These are phyloP conservation scores for Ogataea trehaloabstinens DNA, from an alignment of 805 yeast genomes.

Conservation along the genomic window DNA sequence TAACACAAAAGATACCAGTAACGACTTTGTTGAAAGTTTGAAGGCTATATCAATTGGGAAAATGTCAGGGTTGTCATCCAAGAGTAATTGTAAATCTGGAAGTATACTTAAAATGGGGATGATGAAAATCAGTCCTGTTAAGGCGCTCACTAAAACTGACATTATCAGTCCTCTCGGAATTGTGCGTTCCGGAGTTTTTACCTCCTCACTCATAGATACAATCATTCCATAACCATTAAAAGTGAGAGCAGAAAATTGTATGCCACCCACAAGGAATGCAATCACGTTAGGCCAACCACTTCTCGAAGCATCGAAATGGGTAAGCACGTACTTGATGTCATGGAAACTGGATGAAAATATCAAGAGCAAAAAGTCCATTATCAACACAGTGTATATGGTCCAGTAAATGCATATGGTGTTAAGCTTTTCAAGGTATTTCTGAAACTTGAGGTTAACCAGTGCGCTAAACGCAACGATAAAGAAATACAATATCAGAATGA, in stretches of 20 bases:
- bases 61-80: constrained; percentile 62
- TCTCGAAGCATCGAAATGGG: constrained; percentile 65
- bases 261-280: constrained; percentile 77
- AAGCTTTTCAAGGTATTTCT: constrained; percentile 58
- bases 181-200: constrained; percentile 66
- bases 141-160: constrained; percentile 60
- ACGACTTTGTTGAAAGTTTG: constrained; percentile 66
- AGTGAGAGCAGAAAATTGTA: constrained; percentile 76
- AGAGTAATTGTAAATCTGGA: constrained; percentile 57
- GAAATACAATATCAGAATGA: constrained; percentile 57
- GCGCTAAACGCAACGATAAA: constrained; percentile 58
- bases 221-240: constrained; percentile 82
- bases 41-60: constrained; percentile 80
- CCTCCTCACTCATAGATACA: constrained; percentile 81
- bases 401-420: constrained; percentile 70
- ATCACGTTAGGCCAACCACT: constrained; percentile 74
- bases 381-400: constrained; percentile 68
- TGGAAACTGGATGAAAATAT: constrained; percentile 59
- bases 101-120: constrained; percentile 69
- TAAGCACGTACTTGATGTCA: constrained; percentile 55
- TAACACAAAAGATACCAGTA: constrained; percentile 64
- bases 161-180: constrained; percentile 72
- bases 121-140: constrained; percentile 71
- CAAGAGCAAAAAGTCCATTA: constrained; percentile 62
- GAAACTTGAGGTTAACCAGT: constrained; percentile 58